These are phyloP conservation scores for Trichosporon sp. DNA, from an alignment of 1,284 basidiomycete species.

Conservation along the genomic window DNA sequence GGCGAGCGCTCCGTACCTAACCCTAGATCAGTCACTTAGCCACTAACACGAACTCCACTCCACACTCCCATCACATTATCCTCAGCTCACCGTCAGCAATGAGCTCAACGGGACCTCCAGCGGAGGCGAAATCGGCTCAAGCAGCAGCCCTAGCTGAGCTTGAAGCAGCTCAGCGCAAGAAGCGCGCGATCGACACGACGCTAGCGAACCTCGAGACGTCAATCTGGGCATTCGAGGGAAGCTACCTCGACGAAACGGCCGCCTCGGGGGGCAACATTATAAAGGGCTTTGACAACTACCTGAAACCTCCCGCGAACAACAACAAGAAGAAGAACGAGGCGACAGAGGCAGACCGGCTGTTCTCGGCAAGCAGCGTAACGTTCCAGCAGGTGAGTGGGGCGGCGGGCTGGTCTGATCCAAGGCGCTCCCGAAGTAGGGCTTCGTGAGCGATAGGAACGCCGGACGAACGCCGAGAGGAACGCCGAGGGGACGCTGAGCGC, in stretches of 20 bases:
- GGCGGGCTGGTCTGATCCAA: conserved; percentile 2
- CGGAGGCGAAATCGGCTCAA: conserved; percentile 46
- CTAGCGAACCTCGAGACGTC: conserved; percentile 48
- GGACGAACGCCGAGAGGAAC: background rate
- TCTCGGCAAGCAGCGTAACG: conserved; percentile 47
- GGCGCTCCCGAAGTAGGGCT: conserved; percentile 3
- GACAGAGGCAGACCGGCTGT: conserved; percentile 48
- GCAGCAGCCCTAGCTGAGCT: conserved; percentile 37
- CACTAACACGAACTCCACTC: background rate
- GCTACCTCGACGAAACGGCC: conserved; percentile 49
- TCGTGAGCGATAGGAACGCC: background rate
- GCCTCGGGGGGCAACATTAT: conserved; percentile 49
- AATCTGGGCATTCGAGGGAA: conserved; percentile 52
- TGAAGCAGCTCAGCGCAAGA: conserved; percentile 37
- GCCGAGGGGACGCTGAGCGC: background rate
- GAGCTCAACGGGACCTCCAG: conserved; percentile 40
- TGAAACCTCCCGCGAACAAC: conserved; percentile 45
- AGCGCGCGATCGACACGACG: conserved; percentile 37
- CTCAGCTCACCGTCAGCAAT: conserved; percentile 14
- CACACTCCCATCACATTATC: background rate
- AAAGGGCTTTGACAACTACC: conserved; percentile 51
- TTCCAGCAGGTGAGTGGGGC: conserved; percentile 39
- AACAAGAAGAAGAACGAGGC: conserved; percentile 45
- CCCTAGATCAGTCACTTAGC: background rate
- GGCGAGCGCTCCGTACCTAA: background rate